Evolutionary conservation across 2,329 filamentous ascomycete species (phyloP).

Genomic region (Juglanconis oblonga): DNA sequence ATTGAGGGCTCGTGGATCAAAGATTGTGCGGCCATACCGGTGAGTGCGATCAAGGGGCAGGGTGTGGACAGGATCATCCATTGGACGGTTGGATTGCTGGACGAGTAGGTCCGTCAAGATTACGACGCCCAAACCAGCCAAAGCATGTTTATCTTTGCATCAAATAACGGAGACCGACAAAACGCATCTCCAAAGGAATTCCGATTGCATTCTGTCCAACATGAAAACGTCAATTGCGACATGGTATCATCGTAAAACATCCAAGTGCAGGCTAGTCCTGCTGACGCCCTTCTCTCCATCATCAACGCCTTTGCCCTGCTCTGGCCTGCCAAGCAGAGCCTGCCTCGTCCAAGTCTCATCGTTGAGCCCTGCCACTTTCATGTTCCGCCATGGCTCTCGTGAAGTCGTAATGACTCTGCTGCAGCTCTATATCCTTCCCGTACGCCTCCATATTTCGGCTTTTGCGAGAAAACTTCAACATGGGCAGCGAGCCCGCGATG

Average conservation of each 20-base stretch:
- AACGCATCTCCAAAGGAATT: background rate
- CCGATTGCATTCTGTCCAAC: background rate
- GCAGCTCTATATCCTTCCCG: conserved; percentile 15
- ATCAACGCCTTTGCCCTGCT: background rate
- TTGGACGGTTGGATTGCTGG: conserved; percentile 67
- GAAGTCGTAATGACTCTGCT: conserved; percentile 11
- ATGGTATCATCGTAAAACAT: conserved; percentile 4
- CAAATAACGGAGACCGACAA: background rate
- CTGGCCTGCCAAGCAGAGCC: background rate
- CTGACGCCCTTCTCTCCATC: background rate
- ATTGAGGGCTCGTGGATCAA: conserved; percentile 55
- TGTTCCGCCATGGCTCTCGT: conserved; percentile 4
- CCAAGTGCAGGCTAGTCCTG: background rate
- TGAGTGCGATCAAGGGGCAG: conserved; percentile 85
- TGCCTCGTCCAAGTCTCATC: background rate
- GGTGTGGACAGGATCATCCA: conserved; percentile 74
- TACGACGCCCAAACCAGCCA: background rate
- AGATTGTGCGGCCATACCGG: conserved; percentile 70
- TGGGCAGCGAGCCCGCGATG: conserved; percentile 17
- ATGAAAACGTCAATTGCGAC: background rate
- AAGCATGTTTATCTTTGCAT: background rate
- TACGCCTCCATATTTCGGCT: background rate
- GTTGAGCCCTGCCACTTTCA: background rate
- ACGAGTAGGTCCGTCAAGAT: conserved; percentile 32
- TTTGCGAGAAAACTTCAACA: conserved; percentile 5